Percentiles rank a stretch among this genome's conserved stretches.
Evolutionary conservation across 106 monocot genomes (phyloP).

Genomic region (Apostasia shenzhenica): DNA sequence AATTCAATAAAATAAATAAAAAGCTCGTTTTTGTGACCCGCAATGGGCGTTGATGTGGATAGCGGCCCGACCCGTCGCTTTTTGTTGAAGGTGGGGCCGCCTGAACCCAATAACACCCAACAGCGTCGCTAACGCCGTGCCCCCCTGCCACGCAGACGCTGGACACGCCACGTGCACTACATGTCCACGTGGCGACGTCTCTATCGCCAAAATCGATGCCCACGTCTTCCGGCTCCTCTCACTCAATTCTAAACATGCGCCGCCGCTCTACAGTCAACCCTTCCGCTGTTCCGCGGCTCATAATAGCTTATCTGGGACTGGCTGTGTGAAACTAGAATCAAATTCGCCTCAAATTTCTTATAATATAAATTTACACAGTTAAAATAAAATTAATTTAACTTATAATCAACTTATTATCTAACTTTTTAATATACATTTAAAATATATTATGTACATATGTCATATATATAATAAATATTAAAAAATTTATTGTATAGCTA

Average conservation of each 20-base stretch:
- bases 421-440: no score
- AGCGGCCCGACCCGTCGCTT: background rate
- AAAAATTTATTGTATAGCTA: no score
- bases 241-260: background rate
- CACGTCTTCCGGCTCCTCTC: background rate
- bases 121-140: background rate
- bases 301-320: no score
- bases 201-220: background rate
- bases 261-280: background rate
- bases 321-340: no score
- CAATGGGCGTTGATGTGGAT: background rate
- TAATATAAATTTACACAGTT: no score
- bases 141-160: background rate
- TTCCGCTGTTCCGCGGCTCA: background rate
- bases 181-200: slow-evolving; percentile 2
- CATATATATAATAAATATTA: no score
- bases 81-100: background rate
- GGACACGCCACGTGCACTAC: background rate
- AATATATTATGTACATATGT: no score
- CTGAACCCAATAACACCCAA: background rate
- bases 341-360: no score
- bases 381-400: no score
- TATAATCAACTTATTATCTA: no score
- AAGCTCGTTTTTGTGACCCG: no score
- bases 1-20: no score